These are phyloP conservation scores for Melanopsichium pennsylvanicum DNA, from an alignment of 1,284 basidiomycete genomes.

Conservation along the genomic window DNA sequence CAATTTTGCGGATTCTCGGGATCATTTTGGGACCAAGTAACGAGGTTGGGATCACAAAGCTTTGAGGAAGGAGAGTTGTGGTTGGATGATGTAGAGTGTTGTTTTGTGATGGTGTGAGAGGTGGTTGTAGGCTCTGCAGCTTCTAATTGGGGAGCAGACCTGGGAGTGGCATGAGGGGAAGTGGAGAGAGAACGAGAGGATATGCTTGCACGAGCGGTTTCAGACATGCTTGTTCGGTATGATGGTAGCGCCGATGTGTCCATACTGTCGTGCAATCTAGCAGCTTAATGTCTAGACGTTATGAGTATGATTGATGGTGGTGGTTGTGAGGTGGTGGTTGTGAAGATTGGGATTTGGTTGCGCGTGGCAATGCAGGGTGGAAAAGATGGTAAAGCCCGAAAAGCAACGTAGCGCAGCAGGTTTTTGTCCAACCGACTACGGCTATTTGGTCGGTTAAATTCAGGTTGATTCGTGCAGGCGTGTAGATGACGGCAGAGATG, in stretches of 20 bases:
- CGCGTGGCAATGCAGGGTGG: too few species aligned
- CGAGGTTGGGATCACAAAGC: slow-evolving; percentile 29
- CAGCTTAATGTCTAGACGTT: too few species aligned
- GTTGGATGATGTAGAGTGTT: not conserved
- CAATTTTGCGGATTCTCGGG: slow-evolving; percentile 48
- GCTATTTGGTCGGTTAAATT: too few species aligned
- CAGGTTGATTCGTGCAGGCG: too few species aligned
- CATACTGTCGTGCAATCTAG: too few species aligned
- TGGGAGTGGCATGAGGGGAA: slow-evolving; percentile 4
- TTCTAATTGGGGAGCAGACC: too few species aligned
- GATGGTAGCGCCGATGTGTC: slow-evolving; percentile 26
- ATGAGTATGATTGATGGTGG: not conserved
- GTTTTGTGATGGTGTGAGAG: not conserved
- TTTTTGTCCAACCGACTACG: too few species aligned
- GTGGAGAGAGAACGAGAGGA: slow-evolving; percentile 19
- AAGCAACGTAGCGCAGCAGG: too few species aligned
- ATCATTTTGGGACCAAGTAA: slow-evolving; percentile 37
- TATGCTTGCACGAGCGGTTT: slow-evolving; percentile 27
- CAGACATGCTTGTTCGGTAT: slow-evolving; percentile 38
- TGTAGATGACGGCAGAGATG: not conserved
- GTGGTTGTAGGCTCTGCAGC: not conserved
- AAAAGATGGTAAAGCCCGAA: too few species aligned
- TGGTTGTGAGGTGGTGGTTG: not conserved
- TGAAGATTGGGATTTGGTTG: too few species aligned
- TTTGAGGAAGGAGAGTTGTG: not conserved